These are phyloP conservation scores for Ogataea pignaliae DNA, from an alignment of 805 yeast genomes.

Conservation along the genomic window DNA sequence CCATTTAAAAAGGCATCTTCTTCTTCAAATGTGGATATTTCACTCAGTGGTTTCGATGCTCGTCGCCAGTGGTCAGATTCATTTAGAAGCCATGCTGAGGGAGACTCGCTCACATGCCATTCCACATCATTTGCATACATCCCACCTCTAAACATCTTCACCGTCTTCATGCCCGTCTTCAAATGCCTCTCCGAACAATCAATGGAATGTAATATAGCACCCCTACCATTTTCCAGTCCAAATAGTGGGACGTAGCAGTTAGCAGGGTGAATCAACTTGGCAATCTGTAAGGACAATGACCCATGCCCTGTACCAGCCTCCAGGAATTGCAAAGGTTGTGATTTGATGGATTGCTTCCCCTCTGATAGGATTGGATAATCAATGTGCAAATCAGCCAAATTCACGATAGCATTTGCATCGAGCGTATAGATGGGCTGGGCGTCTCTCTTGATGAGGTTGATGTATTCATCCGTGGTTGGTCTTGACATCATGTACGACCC, in stretches of 20 bases:
- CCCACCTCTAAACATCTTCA: constrained; percentile 38
- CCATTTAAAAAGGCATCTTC: constrained; percentile 35
- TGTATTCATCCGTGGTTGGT: constrained; percentile 46
- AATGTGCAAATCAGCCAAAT: constrained; percentile 42
- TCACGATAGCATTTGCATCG: constrained; percentile 45
- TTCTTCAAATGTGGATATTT: constrained; percentile 15
- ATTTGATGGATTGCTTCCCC: constrained; percentile 6
- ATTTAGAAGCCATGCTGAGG: constrained; percentile 35
- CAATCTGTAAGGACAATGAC: constrained; percentile 41
- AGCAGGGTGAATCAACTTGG: constrained; percentile 39
- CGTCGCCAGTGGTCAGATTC: constrained; percentile 24
- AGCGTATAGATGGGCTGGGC: constrained; percentile 50
- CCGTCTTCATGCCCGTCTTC: constrained; percentile 36
- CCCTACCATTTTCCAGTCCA: constrained; percentile 24
- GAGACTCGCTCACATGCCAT: constrained; percentile 39
- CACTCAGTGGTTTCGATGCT: constrained; percentile 8
- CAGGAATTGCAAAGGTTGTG: constrained; percentile 35
- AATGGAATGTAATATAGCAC: constrained; percentile 43
- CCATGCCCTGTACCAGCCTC: constrained; percentile 60
- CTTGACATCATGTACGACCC: constrained; percentile 31
- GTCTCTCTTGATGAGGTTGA: constrained; percentile 35
- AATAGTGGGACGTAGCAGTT: constrained; percentile 30
- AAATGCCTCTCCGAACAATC: constrained; percentile 39
- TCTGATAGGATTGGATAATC: constrained; percentile 31
- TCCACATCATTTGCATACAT: constrained; percentile 41